Evolutionary conservation across 2,329 filamentous ascomycete genomes (phyloP), one percentile per base, ranked within the genome.

Genomic region (Xylaria multiplex): DNA sequence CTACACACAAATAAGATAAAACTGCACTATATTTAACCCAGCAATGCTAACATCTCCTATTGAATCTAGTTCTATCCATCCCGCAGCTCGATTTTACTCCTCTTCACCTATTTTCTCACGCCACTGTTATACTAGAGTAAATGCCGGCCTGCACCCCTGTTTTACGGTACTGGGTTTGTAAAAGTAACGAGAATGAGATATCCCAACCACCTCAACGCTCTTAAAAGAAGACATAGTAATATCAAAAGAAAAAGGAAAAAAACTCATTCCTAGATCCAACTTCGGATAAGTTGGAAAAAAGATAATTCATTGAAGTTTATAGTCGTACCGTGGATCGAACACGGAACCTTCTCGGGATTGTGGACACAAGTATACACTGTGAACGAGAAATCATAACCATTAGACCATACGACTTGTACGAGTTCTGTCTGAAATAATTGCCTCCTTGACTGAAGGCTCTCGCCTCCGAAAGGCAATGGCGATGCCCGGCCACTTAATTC

Each of bases 331-430:
- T 68, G 66, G 62, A 68, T 68, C 66, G 66, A 68, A 68, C 66
- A 68, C 66, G 66, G 66, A 68, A 68, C 66, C 66, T 65, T 68
- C 62, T 62, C 66, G 66, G 66, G 45, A 32, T 27, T 48, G 7
- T 50, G 66, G 11, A 57, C 66, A 65, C 62, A 55, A 42, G 8
- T 27, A 59, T 46, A 32, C 35, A 32, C 22, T 68, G 66, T 68
- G 66, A 68, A 68, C 66, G 66, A 62, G 62, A 68, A 68, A 68
- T 68, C 66, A 68, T 68, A 68, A 68, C 66, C 66, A 66, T 68
- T 68, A 68, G 66, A 68, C 59, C 66, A 68, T 66, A 68, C 66
- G 66, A 67, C 65, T 32, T 30, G 11, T 58, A 13, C 13, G 0
- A 14, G 11, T 1, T 14, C 5, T 2, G 1, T 1, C 1, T 14